Percentiles rank a stretch among this genome's conserved stretches.
phyloP scores from a whole-genome alignment of 2,329 filamentous ascomycete genomes.

The Aspergillus floridensis region DNA sequence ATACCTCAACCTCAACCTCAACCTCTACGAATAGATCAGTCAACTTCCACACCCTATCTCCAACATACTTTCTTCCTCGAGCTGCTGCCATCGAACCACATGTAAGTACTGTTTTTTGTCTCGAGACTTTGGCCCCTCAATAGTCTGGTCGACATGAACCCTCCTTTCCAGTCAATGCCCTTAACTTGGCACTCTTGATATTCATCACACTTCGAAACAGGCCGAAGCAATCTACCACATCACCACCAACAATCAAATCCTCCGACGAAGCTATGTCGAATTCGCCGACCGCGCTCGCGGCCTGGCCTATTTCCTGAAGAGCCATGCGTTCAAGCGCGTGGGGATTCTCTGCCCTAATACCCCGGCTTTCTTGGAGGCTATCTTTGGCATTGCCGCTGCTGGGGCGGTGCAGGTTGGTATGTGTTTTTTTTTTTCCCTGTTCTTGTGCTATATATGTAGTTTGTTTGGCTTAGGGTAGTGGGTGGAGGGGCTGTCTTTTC shows the following conservation, averaged over 20 bases:
- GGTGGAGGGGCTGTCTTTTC: too few species aligned
- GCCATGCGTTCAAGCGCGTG: constrained; percentile 70
- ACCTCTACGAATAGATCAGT: constrained; percentile 22
- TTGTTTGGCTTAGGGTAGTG: not conserved
- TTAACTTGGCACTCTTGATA: not conserved
- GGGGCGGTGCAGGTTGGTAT: constrained; percentile 71
- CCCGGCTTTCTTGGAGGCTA: constrained; percentile 85
- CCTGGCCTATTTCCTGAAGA: constrained; percentile 80
- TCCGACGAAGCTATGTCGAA: constrained; percentile 76
- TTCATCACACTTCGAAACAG: constrained; percentile 29
- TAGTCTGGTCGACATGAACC: not conserved
- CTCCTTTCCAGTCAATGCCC: not conserved
- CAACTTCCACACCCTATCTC: constrained; percentile 65
- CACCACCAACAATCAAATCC: constrained; percentile 69
- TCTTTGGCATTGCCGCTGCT: constrained; percentile 82
- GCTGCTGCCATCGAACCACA: constrained; percentile 85
- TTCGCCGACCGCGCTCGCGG: constrained; percentile 83
- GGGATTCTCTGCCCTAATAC: constrained; percentile 91
- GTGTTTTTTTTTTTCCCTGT: constrained; percentile 20
- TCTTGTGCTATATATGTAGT: not conserved
- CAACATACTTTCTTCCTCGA: constrained; percentile 81
- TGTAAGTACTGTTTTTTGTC: constrained; percentile 38
- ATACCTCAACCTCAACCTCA: too few species aligned
- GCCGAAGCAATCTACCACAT: constrained; percentile 82
- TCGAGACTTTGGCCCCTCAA: not conserved